Percentiles rank a stretch among this genome's conserved stretches.
Evolutionary conservation across 2,329 filamentous ascomycete genomes (phyloP).

Genomic region (Ceratocystiopsis sp.): DNA sequence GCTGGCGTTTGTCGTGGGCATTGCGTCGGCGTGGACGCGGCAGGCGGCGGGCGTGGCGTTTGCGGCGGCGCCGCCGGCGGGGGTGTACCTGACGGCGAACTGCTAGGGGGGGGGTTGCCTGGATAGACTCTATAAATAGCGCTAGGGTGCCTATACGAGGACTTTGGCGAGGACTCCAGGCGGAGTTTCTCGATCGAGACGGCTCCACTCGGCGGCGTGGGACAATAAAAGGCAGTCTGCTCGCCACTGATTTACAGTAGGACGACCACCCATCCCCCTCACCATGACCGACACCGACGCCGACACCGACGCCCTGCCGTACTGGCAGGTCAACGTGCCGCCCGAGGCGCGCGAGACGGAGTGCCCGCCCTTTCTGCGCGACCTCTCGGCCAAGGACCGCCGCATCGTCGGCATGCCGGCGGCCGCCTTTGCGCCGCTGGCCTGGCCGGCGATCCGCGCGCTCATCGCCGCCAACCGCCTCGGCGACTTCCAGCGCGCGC

Average conservation of each 20-base stretch:
- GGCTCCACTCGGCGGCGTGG: no score
- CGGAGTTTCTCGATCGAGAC: no score
- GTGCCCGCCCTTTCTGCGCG: slow-evolving; percentile 55
- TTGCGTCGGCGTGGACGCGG: slow-evolving; percentile 4
- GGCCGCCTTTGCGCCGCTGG: slow-evolving; percentile 39
- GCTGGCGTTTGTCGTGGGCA: slow-evolving; percentile 4
- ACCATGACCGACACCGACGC: not conserved
- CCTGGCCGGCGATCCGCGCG: slow-evolving; percentile 52
- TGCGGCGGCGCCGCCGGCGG: slow-evolving; percentile 1
- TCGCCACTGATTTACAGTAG: no score
- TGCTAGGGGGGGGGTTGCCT: no score
- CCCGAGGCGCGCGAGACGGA: slow-evolving; percentile 38
- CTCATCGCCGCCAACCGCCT: slow-evolving; percentile 51
- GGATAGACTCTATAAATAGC: no score
- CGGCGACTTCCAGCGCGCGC: slow-evolving; percentile 58
- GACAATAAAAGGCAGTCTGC: no score
- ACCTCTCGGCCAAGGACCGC: slow-evolving; percentile 49
- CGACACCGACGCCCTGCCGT: slow-evolving; percentile 27
- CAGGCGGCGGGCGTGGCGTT: slow-evolving; percentile 1
- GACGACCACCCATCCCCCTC: no score
- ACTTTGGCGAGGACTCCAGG: no score
- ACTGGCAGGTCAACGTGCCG: slow-evolving; percentile 73
- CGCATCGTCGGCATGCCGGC: slow-evolving; percentile 56
- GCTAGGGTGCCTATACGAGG: no score
- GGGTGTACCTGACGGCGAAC: slow-evolving; percentile 5